Base-by-base conservation (phyloP, 305 asterid species). In the Salvia sclarea region DNA sequence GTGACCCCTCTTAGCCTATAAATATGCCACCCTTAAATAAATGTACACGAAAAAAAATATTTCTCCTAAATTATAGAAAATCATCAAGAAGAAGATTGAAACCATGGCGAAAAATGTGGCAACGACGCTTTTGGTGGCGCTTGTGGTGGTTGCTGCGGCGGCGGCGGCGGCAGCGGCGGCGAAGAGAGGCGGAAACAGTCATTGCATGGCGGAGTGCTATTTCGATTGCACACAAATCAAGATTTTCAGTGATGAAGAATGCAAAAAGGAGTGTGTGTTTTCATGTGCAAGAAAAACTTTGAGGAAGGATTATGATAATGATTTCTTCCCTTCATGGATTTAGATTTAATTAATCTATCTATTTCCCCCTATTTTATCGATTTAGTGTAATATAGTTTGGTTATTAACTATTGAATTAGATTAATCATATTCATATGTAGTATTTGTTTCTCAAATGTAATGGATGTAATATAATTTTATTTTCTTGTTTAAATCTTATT, bases 171-270 rank as follows among this genome's bases (percentile, higher is more conserved):
- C 18, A 7, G 73, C 38, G 0, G 83, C 71, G 28, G 70, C 72
- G 0, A 78, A 76, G 64, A 63, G 77, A 33, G 53, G 38, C 22
- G 69, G 25, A 17, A 69, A 67, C 1, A 1, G 53, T 5, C 75
- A 75, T 4, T 83, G 88, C 70, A 43, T 70, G 80, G 47, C 55
- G 37, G 85, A 83, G 25, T 83, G 88, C 53, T 73, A 67, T 70
- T 72, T 70, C 2, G 88, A 77, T 3, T 82, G 87, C 64, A 38
- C 9, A 13, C 76, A 75, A 13, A 70, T 82, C 8, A 72, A 77
- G 53, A 66, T 82, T 8, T 82, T 82, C 52, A 71, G 54, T 2
- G 73, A 72, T 2, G 33, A 61, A 5, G 81, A 77, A 17, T 79
- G 84, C 63, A 75, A 75, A 71, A 70, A 60, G n/a, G 80, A 79